phyloP scores from a whole-genome alignment of 139 green algal species.

The Picochlorum sp. region DNA sequence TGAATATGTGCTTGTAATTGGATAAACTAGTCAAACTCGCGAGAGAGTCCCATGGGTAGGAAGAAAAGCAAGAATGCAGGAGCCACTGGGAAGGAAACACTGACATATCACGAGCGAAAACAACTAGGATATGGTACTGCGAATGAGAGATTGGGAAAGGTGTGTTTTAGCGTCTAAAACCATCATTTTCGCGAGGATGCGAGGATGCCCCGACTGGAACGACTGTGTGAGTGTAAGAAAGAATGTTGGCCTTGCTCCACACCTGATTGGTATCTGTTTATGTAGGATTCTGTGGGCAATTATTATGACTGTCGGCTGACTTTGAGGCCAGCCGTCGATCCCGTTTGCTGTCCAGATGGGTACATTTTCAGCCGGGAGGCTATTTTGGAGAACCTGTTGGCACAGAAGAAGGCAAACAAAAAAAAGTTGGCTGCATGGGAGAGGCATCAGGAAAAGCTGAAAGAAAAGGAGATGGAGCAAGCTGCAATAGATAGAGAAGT shows the following conservation, averaged over 20 bases:
- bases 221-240: too few relatives aligned
- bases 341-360: conserved; percentile 69
- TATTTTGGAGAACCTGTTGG: conserved; percentile 76
- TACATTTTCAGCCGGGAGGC: conserved; percentile 76
- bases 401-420: conserved; percentile 83
- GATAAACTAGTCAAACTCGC: too few relatives aligned
- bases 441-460: conserved; percentile 23
- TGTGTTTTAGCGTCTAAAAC: conserved; percentile 10
- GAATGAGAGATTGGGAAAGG: conserved; percentile 82
- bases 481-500: conserved; percentile 49
- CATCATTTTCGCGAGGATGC: too few relatives aligned
- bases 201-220: too few relatives aligned
- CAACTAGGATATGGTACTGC: conserved; percentile 78
- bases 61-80: conserved; percentile 74
- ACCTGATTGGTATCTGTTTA: conserved; percentile 36
- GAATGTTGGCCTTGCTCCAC: too few relatives aligned
- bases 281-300: conserved; percentile 61
- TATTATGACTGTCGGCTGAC: conserved; percentile 85
- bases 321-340: conserved; percentile 70
- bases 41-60: background rate
- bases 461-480: conserved; percentile 49
- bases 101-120: conserved; percentile 75
- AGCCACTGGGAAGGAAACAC: conserved; percentile 68
- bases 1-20: too few relatives aligned
- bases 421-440: conserved; percentile 67